Evolutionary conservation across 768 basidiomycete genomes (phyloP).

Genomic region (Amanita brunnescens): DNA sequence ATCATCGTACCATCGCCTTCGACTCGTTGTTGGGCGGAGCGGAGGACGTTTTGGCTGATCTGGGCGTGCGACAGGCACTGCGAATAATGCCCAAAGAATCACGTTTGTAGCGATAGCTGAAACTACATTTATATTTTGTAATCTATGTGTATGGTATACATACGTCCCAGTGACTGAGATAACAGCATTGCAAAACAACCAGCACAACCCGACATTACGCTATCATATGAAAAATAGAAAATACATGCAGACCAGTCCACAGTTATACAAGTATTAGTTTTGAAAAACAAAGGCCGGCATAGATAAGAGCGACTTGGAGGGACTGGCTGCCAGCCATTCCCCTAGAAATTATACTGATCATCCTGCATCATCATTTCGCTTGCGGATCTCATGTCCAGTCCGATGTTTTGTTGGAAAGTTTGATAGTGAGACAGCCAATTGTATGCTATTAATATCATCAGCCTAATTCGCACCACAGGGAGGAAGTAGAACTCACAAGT

Average conservation of each 20-base stretch:
- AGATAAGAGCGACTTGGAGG: background rate
- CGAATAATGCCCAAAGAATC: slow-evolving; percentile 59
- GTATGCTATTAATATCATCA: slow-evolving; percentile 19
- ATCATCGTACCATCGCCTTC: slow-evolving; percentile 58
- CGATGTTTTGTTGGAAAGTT: slow-evolving; percentile 28
- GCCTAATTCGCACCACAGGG: background rate
- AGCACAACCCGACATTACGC: background rate
- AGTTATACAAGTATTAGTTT: background rate
- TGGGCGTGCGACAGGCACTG: slow-evolving; percentile 70
- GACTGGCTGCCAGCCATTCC: background rate
- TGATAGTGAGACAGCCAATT: slow-evolving; percentile 29
- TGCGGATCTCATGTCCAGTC: slow-evolving; percentile 21
- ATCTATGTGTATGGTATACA: background rate
- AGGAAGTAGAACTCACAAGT: slow-evolving; percentile 16
- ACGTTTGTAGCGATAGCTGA: slow-evolving; percentile 33
- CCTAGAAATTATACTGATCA: slow-evolving; percentile 8
- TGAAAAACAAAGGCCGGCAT: background rate
- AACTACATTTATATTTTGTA: background rate
- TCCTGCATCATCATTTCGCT: slow-evolving; percentile 16
- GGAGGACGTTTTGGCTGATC: slow-evolving; percentile 65
- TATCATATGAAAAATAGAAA: too few relatives aligned
- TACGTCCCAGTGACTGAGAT: background rate
- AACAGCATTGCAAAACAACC: background rate
- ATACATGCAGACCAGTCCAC: too few relatives aligned
- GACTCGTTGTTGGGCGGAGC: slow-evolving; percentile 67